Conservation (phyloP, 2,329 filamentous ascomycete species). For the Xylariaceae sp. region DNA sequence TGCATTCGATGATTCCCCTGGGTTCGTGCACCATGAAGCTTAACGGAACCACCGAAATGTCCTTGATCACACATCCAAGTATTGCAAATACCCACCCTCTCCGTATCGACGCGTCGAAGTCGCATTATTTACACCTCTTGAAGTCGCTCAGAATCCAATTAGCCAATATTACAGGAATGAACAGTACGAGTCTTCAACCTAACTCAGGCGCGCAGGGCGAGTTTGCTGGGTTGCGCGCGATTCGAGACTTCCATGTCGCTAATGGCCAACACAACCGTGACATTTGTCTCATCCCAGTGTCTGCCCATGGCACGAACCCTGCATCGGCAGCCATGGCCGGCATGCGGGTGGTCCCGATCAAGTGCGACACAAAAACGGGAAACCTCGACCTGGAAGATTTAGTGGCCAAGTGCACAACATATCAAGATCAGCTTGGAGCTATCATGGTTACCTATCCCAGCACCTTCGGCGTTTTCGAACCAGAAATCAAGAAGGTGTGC, state of each 20-base stretch:
- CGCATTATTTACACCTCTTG: slow-evolving; percentile 69
- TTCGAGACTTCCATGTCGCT: slow-evolving; percentile 76
- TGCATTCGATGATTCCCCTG: slow-evolving; percentile 96
- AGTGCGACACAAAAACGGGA: slow-evolving; percentile 81
- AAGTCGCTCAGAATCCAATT: slow-evolving; percentile 71
- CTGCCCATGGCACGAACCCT: slow-evolving; percentile 93
- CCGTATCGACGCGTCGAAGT: slow-evolving; percentile 57
- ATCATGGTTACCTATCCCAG: slow-evolving; percentile 98
- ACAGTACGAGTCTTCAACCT: slow-evolving; percentile 83
- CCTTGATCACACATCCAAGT: slow-evolving; percentile 71
- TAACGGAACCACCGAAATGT: slow-evolving; percentile 91
- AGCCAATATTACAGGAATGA: slow-evolving; percentile 81
- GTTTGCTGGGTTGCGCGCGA: slow-evolving; percentile 83
- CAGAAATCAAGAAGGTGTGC: slow-evolving; percentile 79
- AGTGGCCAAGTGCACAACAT: slow-evolving; percentile 81
- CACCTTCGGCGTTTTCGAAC: slow-evolving; percentile 94
- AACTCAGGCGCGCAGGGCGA: slow-evolving; percentile 97
- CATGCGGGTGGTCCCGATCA: slow-evolving; percentile 89
- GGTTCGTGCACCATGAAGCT: slow-evolving; percentile 99
- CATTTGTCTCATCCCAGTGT: slow-evolving; percentile 91
- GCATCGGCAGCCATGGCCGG: slow-evolving; percentile 94
- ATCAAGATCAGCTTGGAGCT: slow-evolving; percentile 78
- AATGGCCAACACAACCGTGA: slow-evolving; percentile 67
- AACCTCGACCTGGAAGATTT: slow-evolving; percentile 87
- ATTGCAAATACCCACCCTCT: slow-evolving; percentile 82